Evolutionary conservation across 345 rosid genomes (phyloP), one percentile per base, ranked within the genome.

Genomic region (Gossypium arboreum): DNA sequence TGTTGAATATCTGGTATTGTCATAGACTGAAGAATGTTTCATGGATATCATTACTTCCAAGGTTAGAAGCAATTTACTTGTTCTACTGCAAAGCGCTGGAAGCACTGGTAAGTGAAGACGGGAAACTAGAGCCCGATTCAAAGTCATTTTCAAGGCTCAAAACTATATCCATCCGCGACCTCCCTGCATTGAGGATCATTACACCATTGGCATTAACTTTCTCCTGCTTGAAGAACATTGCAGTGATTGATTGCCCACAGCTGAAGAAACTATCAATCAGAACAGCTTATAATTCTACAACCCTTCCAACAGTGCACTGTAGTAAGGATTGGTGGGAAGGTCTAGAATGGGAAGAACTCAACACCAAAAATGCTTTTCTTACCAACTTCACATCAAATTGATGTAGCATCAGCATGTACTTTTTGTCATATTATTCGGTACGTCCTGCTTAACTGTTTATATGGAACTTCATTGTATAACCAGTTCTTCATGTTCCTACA

Each of bases 251-350:
- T 52, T 87, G 88, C 71, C 85, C 86, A 12, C 73, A 39, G 77
- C 78, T 85, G 74, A 85, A 81, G 79, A 78, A 63, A 68, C 60
- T 87, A 47, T 84, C 85, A 25, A 65, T 85, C 69, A 76, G 68
- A 44, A 75, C 47, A 50, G 72, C 54, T 15, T 48, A 41, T 16
- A 67, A 54, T 34, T 51, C 62, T 51, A 47, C 56, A 3, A 59
- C 57, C 8, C 39, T 76, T 65, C 81, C 84, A 71, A 74, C 77
- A 12, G 80, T 87, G 55, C 82, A 82, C 44, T 83, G 88, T 39
- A 63, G 71, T 68, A 63, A 79, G 76, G 73, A 80, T 45, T 87
- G 90, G 90, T 87, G 90, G 88, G 79, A 82, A 44, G 82, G 83
- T 60, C 68, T 83, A 68, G 73, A 80, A 59, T 71, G 82, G 75